These are phyloP conservation scores for Prunus mongolica DNA, from an alignment of 306 rosid species.

Conservation along the genomic window DNA sequence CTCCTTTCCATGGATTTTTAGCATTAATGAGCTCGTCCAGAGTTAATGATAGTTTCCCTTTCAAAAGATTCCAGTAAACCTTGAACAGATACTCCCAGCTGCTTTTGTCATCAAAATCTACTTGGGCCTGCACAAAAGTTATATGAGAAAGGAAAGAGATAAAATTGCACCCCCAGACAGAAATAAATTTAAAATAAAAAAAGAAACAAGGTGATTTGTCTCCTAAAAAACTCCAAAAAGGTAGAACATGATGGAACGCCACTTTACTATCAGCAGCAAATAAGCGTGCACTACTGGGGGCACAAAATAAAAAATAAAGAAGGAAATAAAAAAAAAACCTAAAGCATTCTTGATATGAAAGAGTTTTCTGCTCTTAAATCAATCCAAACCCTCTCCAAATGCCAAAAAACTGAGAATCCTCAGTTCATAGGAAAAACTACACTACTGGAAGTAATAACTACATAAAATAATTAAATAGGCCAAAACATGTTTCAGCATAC, in stretches of 20 bases:
- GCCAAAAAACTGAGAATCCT: neutral
- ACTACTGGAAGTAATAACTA: neutral
- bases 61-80: constrained; percentile 81
- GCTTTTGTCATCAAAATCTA: constrained; percentile 93
- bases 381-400: neutral
- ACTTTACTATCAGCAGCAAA: constrained; percentile 13
- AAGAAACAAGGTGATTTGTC: neutral
- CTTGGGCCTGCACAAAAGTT: constrained; percentile 45
- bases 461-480: constrained; percentile 2
- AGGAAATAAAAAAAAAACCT: neutral
- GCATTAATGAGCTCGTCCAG: constrained; percentile 73
- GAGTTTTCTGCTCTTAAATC: neutral
- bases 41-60: constrained; percentile 70
- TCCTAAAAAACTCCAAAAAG: constrained; percentile 5
- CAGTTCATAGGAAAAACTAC: neutral
- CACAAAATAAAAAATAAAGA: neutral
- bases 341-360: neutral
- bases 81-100: constrained; percentile 99
- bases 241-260: neutral
- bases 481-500: constrained; percentile 42
- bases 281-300: constrained; percentile 9
- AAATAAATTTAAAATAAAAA: constrained; percentile 1
- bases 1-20: constrained; percentile 58
- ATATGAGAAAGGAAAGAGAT: neutral
- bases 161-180: neutral